Evolutionary conservation across 768 basidiomycete genomes (phyloP).

Genomic region (Rhizopogon vinicolor): DNA sequence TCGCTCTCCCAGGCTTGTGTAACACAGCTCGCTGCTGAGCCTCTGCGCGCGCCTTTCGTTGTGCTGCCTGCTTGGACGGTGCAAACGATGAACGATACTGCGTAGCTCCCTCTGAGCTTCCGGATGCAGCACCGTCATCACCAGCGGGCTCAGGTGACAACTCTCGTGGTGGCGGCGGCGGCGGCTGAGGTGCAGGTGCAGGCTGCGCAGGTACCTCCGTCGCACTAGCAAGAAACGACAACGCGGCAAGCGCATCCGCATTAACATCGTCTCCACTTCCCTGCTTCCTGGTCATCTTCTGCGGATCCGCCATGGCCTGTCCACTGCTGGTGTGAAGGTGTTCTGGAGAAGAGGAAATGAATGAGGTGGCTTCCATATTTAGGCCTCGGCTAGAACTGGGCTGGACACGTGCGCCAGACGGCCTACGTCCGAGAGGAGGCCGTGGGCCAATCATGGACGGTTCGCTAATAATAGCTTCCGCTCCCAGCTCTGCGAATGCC

Average conservation of each 20-base stretch:
- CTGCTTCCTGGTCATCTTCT: conserved; percentile 11
- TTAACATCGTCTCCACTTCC: conserved; percentile 43
- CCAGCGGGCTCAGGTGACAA: conserved; percentile 30
- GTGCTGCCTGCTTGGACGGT: conserved; percentile 74
- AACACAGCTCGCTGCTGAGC: conserved; percentile 78
- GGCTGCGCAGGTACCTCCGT: conserved; percentile 6
- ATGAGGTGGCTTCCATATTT: conserved; percentile 31
- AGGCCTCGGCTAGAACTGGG: conserved; percentile 29
- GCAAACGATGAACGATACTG: conserved; percentile 86
- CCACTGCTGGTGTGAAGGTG: conserved; percentile 26
- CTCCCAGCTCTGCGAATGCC: conserved; percentile 10
- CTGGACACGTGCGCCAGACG: conserved; percentile 80
- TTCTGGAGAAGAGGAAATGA: conserved; percentile 31
- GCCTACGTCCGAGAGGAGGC: conserved; percentile 54
- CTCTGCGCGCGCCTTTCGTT: conserved; percentile 80
- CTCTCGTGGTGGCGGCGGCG: conserved; percentile 22
- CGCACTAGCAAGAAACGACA: conserved; percentile 64
- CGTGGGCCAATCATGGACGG: conserved; percentile 34
- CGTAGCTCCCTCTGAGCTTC: conserved; percentile 22
- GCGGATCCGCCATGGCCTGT: conserved; percentile 28
- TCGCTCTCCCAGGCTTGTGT: conserved; percentile 64
- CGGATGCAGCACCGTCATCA: conserved; percentile 18
- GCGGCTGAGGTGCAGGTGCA: conserved; percentile 12
- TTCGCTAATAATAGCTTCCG: conserved; percentile 25
- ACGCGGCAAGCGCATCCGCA: conserved; percentile 72